Conservation (phyloP, 495 filamentous ascomycete genomes). For the Annulohypoxylon bovei region DNA sequence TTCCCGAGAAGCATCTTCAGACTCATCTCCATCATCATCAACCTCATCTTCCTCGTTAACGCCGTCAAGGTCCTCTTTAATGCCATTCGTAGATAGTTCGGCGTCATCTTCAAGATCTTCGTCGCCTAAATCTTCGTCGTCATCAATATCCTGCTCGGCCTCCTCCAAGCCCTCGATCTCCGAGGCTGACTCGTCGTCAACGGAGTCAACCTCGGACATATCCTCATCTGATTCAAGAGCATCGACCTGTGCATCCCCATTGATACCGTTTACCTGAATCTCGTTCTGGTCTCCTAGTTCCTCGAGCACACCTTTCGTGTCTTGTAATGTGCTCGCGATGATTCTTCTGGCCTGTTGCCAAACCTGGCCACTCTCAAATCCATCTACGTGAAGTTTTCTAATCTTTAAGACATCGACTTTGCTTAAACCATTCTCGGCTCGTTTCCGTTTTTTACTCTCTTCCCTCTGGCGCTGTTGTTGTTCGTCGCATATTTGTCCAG, state of each 20-base stretch:
- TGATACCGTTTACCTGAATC: slow-evolving; percentile 39
- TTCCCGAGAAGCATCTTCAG: slow-evolving; percentile 46
- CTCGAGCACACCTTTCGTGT: slow-evolving; percentile 59
- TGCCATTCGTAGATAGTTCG: slow-evolving; percentile 47
- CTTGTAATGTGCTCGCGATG: slow-evolving; percentile 60
- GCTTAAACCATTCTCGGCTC: slow-evolving; percentile 50
- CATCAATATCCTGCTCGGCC: slow-evolving; percentile 55
- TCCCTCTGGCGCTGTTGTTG: slow-evolving; percentile 67
- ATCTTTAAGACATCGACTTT: slow-evolving; percentile 67
- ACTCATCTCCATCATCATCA: slow-evolving; percentile 50
- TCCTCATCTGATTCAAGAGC: slow-evolving; percentile 56
- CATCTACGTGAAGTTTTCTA: slow-evolving; percentile 82
- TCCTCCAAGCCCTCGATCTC: slow-evolving; percentile 50
- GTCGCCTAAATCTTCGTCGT: slow-evolving; percentile 53
- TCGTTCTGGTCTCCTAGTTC: slow-evolving; percentile 55
- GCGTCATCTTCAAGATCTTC: slow-evolving; percentile 53
- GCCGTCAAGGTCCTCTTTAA: slow-evolving; percentile 48
- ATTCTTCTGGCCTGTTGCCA: slow-evolving; percentile 94
- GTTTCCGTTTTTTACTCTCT: slow-evolving; percentile 73
- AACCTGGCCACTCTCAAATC: slow-evolving; percentile 87
- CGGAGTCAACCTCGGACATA: slow-evolving; percentile 58
- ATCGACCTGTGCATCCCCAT: slow-evolving; percentile 36
- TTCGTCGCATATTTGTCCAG: slow-evolving; percentile 70
- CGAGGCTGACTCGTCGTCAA: slow-evolving; percentile 41
- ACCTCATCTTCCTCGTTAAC: slow-evolving; percentile 43